Evolutionary conservation across 495 filamentous ascomycete species (phyloP), one percentile per base, ranked within the genome.

Genomic region (Tuber melanosporum): DNA sequence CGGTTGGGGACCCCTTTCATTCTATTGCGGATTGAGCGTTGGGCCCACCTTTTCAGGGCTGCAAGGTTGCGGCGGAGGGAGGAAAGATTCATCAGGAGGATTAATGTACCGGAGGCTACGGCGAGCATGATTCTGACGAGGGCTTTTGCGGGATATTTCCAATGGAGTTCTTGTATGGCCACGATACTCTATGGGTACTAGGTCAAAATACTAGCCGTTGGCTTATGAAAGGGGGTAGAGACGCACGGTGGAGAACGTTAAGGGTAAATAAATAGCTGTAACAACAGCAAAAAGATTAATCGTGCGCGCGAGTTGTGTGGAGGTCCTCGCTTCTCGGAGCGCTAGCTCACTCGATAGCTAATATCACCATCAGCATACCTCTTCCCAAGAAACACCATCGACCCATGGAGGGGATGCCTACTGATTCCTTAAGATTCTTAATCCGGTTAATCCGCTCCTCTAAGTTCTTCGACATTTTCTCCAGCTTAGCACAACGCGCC

Each of bases 281-380:
- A 72, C 71, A 32, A 72, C 36, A n/a, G 71, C 44, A 43, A 72
- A 72, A 72, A 72, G 36, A 6, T 32, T 46, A 20, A 72, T 14
- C 2, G 41, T 72, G 2, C 43, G 10, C 22, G 70, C 70, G 39
- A 42, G 70, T 42, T 71, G 70, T 72, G 71, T 43, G 20, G 71
- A 72, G 4, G 71, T 72, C n/a, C 36, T 42, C 22, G 71, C 71
- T 17, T 72, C 36, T 10, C 71, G 71, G 14, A 72, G 44, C 20
- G 8, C 20, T 26, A 72, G 71, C 44, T 72, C 42, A 43, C 42
- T 43, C 44, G 41, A 42, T 0, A 72, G 71, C 71, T 72, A 72
- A 72, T 42, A 36, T 42, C 20, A 20, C 10, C 5, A 20, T 66
- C 26, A 72, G 71, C 14, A 42, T 10, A 46, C 12, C 36, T 43